These are phyloP conservation scores for Saturnispora bothae DNA, from an alignment of 805 yeast genomes.

Conservation along the genomic window DNA sequence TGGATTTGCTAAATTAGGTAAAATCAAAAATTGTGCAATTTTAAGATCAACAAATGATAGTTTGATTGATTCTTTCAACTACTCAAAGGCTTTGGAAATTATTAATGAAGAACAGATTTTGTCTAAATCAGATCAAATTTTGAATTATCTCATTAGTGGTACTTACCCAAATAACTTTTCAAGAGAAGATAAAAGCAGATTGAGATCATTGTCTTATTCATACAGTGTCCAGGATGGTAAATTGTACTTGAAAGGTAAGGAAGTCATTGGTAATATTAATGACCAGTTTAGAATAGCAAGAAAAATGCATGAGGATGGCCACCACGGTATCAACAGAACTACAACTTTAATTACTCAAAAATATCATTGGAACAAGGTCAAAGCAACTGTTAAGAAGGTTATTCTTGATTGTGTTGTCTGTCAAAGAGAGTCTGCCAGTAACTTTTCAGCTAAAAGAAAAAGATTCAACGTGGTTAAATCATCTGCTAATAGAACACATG, in stretches of 20 bases:
- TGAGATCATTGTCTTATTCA: conserved; percentile 70
- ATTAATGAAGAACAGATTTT: conserved; percentile 18
- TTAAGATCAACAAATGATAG: conserved; percentile 65
- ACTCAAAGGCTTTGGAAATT: conserved; percentile 68
- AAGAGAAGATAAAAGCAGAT: conserved; percentile 78
- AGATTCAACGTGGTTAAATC: conserved; percentile 2
- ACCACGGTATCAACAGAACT: conserved; percentile 83
- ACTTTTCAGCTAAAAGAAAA: background rate
- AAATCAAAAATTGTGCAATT: conserved; percentile 79
- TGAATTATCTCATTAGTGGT: conserved; percentile 71
- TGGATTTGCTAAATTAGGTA: conserved; percentile 69
- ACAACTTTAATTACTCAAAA: conserved; percentile 67
- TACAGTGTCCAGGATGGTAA: conserved; percentile 65
- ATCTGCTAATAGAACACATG: background rate
- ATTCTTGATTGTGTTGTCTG: conserved; percentile 71
- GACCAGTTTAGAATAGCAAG: conserved; percentile 68
- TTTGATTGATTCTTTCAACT: conserved; percentile 80
- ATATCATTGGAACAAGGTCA: conserved; percentile 87
- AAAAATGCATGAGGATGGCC: conserved; percentile 55
- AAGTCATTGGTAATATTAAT: conserved; percentile 69
- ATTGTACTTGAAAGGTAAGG: conserved; percentile 47
- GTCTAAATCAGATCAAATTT: conserved; percentile 54
- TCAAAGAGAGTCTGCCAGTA: conserved; percentile 28
- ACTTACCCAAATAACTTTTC: conserved; percentile 76
- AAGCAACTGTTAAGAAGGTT: conserved; percentile 74